Conservation (phyloP, 371 early-diverging fungal species). For the Mortierella polycephala region DNA sequence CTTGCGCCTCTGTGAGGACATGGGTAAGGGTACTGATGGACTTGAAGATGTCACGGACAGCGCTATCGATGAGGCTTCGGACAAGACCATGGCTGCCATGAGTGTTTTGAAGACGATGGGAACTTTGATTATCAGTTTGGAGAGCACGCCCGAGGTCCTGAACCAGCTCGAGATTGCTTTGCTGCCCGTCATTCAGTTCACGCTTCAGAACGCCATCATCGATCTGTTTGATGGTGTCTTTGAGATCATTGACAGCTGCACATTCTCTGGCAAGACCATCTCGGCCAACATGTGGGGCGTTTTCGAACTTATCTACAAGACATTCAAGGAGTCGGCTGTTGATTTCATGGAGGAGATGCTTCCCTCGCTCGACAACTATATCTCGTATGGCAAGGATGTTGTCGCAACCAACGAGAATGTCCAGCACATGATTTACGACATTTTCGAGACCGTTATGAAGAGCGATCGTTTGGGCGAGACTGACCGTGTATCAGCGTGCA, state of each 20-base stretch:
- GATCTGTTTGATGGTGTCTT: slow-evolving; percentile 90
- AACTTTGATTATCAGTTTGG: slow-evolving; percentile 81
- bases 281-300: slow-evolving; percentile 89
- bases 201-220: slow-evolving; percentile 70
- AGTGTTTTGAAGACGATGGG: slow-evolving; percentile 92
- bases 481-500: slow-evolving; percentile 83
- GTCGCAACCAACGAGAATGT: slow-evolving; percentile 70
- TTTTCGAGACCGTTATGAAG: slow-evolving; percentile 77
- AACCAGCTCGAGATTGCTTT: slow-evolving; percentile 79
- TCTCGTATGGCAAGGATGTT: slow-evolving; percentile 83
- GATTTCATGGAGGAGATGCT: slow-evolving; percentile 89
- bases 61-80: slow-evolving; percentile 67
- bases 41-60: slow-evolving; percentile 54
- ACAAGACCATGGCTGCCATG: slow-evolving; percentile 92
- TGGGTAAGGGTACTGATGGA: slow-evolving; percentile 47
- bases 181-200: slow-evolving; percentile 77
- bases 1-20: slow-evolving; percentile 81
- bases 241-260: slow-evolving; percentile 89
- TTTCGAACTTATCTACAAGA: slow-evolving; percentile 78
- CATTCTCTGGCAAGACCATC: slow-evolving; percentile 82
- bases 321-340: slow-evolving; percentile 79
- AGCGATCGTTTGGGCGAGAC: slow-evolving; percentile 72
- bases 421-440: slow-evolving; percentile 75
- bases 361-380: slow-evolving; percentile 87
- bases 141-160: slow-evolving; percentile 74